These are phyloP conservation scores for Pontederia paniculata DNA, from an alignment of 176 grass and related monocot species.

Conservation along the genomic window DNA sequence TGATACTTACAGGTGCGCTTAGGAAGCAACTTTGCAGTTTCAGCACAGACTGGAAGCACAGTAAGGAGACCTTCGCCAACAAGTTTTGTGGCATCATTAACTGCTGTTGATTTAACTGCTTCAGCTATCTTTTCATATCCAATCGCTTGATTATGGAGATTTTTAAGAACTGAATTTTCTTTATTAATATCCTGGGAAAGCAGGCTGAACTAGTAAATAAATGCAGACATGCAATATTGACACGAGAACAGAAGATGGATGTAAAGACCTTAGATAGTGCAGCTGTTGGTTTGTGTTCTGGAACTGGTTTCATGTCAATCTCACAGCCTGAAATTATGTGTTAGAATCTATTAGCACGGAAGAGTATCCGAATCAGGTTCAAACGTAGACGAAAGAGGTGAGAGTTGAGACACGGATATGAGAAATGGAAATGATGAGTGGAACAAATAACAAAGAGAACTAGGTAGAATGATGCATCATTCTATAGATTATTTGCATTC, in stretches of 20 bases:
- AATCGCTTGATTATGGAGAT: slow-evolving; percentile 56
- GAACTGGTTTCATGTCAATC: slow-evolving; percentile 28
- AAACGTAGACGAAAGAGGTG: background rate
- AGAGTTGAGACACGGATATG: no score
- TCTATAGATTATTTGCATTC: no score
- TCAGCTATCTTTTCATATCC: slow-evolving; percentile 49
- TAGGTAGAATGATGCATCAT: no score
- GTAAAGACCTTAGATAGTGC: slow-evolving; percentile 31
- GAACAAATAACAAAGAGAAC: no score
- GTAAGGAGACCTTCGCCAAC: slow-evolving; percentile 23
- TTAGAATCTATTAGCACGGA: slow-evolving; percentile 12
- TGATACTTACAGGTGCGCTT: slow-evolving; percentile 31
- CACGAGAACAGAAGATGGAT: background rate
- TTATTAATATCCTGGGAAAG: slow-evolving; percentile 38
- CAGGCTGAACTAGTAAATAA: background rate
- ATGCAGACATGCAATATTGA: no score
- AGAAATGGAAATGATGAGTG: no score
- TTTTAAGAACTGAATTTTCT: slow-evolving; percentile 32
- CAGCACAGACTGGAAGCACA: slow-evolving; percentile 81
- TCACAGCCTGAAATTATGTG: slow-evolving; percentile 7
- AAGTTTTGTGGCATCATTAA: slow-evolving; percentile 20
- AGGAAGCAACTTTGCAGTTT: slow-evolving; percentile 76
- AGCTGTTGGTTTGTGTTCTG: slow-evolving; percentile 3
- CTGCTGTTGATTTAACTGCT: slow-evolving; percentile 23
- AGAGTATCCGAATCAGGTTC: slow-evolving; percentile 7